These are phyloP conservation scores for Fragaria iinumae DNA, from an alignment of 306 rosid genomes.

Conservation along the genomic window DNA sequence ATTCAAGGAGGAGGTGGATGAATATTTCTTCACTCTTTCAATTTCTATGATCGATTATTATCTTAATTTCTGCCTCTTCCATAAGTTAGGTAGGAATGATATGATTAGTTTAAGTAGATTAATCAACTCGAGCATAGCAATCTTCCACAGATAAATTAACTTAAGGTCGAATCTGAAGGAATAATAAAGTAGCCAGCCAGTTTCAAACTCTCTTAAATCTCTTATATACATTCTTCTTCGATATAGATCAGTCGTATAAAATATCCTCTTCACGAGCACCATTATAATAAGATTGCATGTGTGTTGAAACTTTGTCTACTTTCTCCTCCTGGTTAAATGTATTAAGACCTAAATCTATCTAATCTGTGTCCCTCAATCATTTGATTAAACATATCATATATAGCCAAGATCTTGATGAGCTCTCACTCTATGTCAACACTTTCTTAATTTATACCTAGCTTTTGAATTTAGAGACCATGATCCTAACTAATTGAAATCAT, in stretches of 20 bases:
- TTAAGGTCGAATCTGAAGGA: neutral
- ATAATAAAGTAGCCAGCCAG: neutral
- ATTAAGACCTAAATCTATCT: slow-evolving; percentile 11
- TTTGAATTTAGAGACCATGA: slow-evolving; percentile 12
- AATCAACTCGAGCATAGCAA: neutral
- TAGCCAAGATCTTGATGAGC: slow-evolving; percentile 12
- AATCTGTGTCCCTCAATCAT: no score
- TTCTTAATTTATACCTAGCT: neutral
- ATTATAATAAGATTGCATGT: neutral
- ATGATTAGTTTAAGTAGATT: neutral
- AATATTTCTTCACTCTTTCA: neutral
- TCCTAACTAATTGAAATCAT: neutral
- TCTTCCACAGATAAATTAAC: neutral
- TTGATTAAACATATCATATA: neutral
- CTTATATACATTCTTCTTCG: neutral
- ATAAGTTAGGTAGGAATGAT: neutral
- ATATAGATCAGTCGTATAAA: neutral
- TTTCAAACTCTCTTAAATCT: neutral
- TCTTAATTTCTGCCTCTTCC: neutral
- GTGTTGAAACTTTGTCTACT: neutral
- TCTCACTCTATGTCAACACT: neutral
- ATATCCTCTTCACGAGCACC: neutral
- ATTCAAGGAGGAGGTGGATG: neutral
- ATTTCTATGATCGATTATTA: neutral
- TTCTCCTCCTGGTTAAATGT: slow-evolving; percentile 33